These are phyloP conservation scores for Fusarium multiceps DNA, from an alignment of 2,329 filamentous ascomycete genomes.

Conservation along the genomic window DNA sequence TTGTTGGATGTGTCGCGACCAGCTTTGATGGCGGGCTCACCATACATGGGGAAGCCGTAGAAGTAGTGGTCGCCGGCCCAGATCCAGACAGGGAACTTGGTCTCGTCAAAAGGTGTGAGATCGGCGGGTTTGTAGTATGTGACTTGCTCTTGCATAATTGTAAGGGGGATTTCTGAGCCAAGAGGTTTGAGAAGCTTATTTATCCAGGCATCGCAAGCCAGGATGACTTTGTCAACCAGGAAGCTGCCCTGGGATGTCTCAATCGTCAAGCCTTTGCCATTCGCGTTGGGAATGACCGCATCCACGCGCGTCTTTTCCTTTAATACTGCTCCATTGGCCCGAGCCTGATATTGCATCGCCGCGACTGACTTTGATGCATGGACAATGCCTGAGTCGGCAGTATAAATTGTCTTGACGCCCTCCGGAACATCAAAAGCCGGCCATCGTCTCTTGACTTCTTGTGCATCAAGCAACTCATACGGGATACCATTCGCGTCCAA, in stretches of 20 bases:
- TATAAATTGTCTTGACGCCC: constrained; percentile 36
- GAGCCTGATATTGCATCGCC: constrained; percentile 31
- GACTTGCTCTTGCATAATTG: constrained; percentile 41
- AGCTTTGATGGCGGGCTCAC: constrained; percentile 35
- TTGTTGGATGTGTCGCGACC: constrained; percentile 30
- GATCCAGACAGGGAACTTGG: constrained; percentile 35
- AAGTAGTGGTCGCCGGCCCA: constrained; percentile 21
- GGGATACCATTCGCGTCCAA: constrained; percentile 27
- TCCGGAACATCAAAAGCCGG: constrained; percentile 33
- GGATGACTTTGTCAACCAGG: constrained; percentile 24
- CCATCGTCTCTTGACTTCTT: constrained; percentile 35
- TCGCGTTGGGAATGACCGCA: not conserved
- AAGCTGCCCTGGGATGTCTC: constrained; percentile 21
- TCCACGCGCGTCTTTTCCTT: constrained; percentile 27
- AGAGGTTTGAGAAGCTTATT: constrained; percentile 32
- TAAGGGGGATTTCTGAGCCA: constrained; percentile 22
- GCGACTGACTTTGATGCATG: constrained; percentile 33
- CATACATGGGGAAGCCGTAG: constrained; percentile 32
- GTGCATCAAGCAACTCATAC: constrained; percentile 34
- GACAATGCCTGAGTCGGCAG: constrained; percentile 39
- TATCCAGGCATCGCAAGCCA: constrained; percentile 32
- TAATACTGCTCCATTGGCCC: constrained; percentile 11
- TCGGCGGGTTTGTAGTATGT: constrained; percentile 36
- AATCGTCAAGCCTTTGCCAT: constrained; percentile 10
- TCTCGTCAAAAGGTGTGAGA: not conserved